phyloP scores from a whole-genome alignment of 1,284 basidiomycete species.

The Ceratobasidium theobromae region DNA sequence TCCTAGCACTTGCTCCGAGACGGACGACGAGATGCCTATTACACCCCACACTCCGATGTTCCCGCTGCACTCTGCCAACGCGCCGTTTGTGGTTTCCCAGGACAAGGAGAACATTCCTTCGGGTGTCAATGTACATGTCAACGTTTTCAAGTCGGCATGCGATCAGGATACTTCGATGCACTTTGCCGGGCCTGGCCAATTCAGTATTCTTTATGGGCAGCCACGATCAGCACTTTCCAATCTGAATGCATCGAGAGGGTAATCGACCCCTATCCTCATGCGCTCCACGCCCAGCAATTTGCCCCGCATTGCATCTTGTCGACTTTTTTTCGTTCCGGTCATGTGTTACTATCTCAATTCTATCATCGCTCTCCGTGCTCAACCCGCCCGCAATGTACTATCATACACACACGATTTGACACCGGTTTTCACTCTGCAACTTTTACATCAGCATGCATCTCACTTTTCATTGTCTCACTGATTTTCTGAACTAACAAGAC shows the following conservation, averaged over 20 bases:
- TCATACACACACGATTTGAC: conserved; percentile 26
- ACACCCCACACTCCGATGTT: conserved; percentile 70
- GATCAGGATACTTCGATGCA: conserved; percentile 31
- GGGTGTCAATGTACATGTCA: conserved; percentile 1
- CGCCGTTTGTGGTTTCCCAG: conserved; percentile 54
- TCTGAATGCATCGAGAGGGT: conserved; percentile 23
- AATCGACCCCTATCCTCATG: not conserved
- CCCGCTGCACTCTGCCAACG: conserved; percentile 50
- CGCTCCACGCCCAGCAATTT: not conserved
- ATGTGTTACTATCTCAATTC: conserved; percentile 28
- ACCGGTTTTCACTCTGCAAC: conserved; percentile 29
- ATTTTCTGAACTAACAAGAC: conserved; percentile 27
- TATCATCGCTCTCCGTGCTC: conserved; percentile 32
- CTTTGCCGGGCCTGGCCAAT: conserved; percentile 18
- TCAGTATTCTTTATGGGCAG: conserved; percentile 28
- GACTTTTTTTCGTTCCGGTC: conserved; percentile 28
- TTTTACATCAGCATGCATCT: conserved; percentile 29
- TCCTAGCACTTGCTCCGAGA: conserved; percentile 29
- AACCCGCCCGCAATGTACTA: conserved; percentile 30
- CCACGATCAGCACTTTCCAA: conserved; percentile 31
- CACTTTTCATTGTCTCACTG: conserved; percentile 21
- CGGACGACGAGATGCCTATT: conserved; percentile 52
- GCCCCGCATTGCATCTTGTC: conserved; percentile 22
- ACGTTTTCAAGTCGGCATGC: conserved; percentile 24
- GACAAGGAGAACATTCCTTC: conserved; percentile 78